Evolutionary conservation across 1,139 yeast genomes (phyloP), one percentile per base, ranked within the genome.

Genomic region (Maudiozyma humilis): DNA sequence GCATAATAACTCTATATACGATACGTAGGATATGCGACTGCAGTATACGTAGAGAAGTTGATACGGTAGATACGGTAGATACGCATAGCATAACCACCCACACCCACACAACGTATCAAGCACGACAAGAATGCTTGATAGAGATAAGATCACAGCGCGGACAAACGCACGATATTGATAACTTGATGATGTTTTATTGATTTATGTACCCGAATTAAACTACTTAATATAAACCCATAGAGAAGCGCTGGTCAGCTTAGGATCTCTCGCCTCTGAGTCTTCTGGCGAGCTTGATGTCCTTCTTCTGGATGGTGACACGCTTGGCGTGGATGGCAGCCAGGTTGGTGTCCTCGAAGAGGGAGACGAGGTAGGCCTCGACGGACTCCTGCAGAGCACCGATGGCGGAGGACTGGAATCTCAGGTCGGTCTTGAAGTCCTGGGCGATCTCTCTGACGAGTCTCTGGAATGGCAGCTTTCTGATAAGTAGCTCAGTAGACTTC

Each of bases 261-360:
- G 86, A 75, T 79, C 91, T 82, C 75, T 82, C 97, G 71, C 97
- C 97, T 78, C 97, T 88, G 70, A 89, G 83, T 82, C 97, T 89
- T 79, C 96, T 88, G 60, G 97, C 97, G 69, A 89, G 83, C 74
- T 88, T 95, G 71, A 89, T 88, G 71, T 89, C 97, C 82, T 89
- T 89, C 94, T 89, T 89, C 78, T 89, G 96, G 72, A 89, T 89
- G 59, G 97, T 89, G 66, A 89, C 96, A 79, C 97, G 86, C 88
- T 89, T 89, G 67, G 96, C 97, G 78, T 89, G 97, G 66, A 89
- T 87, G 63, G 97, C 96, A 75, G 96, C 91, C 76, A 89, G 80
- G 82, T 89, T 89, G 62, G 96, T 89, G 76, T 87, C 97, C 78
- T 89, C 95, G 60, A 85, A 85, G 63, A 85, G 74, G 50, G 94